A percentile compares a stretch with the other conserved stretches of the same genome.
These are phyloP conservation scores for Asterionellopsis glacialis DNA, from an alignment of 108 stramenopile genomes.

Conservation along the genomic window DNA sequence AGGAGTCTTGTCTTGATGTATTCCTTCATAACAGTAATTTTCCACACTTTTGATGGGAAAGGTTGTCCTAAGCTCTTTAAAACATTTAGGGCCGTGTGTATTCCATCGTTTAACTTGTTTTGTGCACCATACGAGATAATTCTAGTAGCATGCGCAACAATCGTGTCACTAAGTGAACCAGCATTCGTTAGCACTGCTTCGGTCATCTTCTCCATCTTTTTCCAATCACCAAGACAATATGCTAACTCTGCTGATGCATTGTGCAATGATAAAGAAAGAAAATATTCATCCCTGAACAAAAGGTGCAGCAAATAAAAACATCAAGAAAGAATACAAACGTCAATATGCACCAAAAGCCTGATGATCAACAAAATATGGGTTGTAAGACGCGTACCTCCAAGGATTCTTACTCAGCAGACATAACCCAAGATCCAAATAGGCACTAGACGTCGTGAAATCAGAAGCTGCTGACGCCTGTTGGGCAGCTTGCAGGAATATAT, in stretches of 20 bases:
- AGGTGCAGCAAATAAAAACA: too few species aligned
- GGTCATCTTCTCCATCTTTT: constrained; percentile 17
- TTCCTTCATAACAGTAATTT: not conserved
- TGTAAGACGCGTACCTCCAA: too few species aligned
- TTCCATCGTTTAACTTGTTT: constrained; percentile 17
- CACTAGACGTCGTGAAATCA: too few species aligned
- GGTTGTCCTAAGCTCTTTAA: constrained; percentile 21
- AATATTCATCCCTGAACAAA: constrained; percentile 59
- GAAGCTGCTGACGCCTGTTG: too few species aligned
- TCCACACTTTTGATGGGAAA: constrained; percentile 13
- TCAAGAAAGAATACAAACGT: too few species aligned
- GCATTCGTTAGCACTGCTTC: constrained; percentile 29
- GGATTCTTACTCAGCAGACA: too few species aligned
- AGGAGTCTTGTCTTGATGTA: constrained; percentile 6
- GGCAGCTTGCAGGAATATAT: too few species aligned
- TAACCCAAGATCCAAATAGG: too few species aligned
- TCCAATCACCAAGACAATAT: constrained; percentile 22
- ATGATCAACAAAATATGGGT: too few species aligned
- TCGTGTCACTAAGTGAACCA: constrained; percentile 19
- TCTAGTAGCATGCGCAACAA: constrained; percentile 25
- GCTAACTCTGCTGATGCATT: constrained; percentile 43
- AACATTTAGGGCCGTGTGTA: constrained; percentile 26
- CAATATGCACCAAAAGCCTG: too few species aligned
- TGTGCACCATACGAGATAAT: constrained; percentile 24
- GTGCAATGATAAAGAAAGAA: constrained; percentile 46